Evolutionary conservation across 352 stramenopile species (phyloP).

Genomic region (Poterioochromonas sp.): DNA sequence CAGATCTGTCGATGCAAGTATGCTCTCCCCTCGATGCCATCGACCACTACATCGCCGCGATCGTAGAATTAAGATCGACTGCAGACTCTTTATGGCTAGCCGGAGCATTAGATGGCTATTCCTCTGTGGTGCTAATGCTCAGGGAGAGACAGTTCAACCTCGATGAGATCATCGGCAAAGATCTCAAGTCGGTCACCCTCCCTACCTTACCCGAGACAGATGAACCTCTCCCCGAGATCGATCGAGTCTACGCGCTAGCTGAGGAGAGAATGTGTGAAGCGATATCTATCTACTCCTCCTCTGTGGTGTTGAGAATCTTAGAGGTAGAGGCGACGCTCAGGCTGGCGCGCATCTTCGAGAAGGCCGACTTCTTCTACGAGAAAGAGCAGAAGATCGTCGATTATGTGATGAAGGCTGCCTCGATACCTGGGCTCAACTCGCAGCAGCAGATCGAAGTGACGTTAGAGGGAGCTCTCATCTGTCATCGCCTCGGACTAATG

Average conservation of each 20-base stretch:
- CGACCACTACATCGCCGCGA: slow-evolving; percentile 1
- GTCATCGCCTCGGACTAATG: background rate
- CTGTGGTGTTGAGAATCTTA: background rate
- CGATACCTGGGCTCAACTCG: background rate
- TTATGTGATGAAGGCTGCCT: background rate
- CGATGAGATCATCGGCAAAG: slow-evolving; percentile 7
- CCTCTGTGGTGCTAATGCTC: background rate
- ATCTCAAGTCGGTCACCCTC: background rate
- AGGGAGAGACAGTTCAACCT: background rate
- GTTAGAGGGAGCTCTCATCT: slow-evolving; percentile 3
- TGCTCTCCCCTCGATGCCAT: slow-evolving; percentile 17
- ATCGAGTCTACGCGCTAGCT: background rate
- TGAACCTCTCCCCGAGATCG: background rate
- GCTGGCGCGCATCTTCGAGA: background rate
- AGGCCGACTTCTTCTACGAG: background rate
- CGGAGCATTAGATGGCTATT: slow-evolving; percentile 9
- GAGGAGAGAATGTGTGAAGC: slow-evolving; percentile 1
- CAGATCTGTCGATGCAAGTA: slow-evolving; percentile 10
- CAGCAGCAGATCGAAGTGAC: background rate
- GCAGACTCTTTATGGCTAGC: slow-evolving; percentile 11
- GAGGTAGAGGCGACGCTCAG: background rate
- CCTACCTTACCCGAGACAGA: background rate
- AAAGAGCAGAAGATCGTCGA: background rate
- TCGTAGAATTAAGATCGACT: background rate
- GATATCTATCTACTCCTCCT: background rate